phyloP scores from a whole-genome alignment of 2,329 filamentous ascomycete genomes.

The Albifimbria verrucaria region DNA sequence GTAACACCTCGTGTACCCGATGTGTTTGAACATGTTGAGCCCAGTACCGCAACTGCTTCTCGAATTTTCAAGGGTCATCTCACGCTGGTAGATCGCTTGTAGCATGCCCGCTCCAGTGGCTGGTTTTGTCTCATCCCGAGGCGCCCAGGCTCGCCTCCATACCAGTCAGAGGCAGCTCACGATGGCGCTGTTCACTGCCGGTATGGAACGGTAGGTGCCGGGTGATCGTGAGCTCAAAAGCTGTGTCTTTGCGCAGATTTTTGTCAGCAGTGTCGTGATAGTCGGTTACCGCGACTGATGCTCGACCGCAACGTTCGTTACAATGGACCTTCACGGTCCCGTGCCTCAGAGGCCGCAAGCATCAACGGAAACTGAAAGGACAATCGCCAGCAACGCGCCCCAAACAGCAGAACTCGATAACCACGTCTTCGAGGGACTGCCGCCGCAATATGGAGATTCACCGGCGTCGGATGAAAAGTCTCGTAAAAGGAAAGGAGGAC shows the following conservation, averaged over 20 bases:
- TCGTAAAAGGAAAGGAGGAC: conserved; percentile 5
- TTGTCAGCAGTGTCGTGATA: no score
- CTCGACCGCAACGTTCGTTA: background rate
- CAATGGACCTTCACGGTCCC: background rate
- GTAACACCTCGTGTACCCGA: no score
- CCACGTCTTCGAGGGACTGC: conserved; percentile 5
- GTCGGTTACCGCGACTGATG: background rate
- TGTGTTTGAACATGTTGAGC: no score
- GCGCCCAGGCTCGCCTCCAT: background rate
- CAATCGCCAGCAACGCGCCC: conserved; percentile 3
- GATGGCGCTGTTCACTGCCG: background rate
- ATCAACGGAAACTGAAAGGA: background rate
- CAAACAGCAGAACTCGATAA: conserved; percentile 4
- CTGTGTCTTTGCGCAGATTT: background rate
- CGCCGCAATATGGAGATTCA: conserved; percentile 2
- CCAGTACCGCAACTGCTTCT: no score
- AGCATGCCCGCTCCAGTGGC: no score
- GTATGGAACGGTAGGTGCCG: background rate
- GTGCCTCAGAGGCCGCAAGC: background rate
- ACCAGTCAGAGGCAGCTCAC: background rate
- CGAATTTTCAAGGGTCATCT: no score
- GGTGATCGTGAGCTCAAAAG: background rate
- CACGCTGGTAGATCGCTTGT: no score
- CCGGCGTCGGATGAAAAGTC: background rate
- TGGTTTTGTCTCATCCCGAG: background rate